Conservation (phyloP, 352 stramenopile genomes). For the Blastocystis sp. region DNA sequence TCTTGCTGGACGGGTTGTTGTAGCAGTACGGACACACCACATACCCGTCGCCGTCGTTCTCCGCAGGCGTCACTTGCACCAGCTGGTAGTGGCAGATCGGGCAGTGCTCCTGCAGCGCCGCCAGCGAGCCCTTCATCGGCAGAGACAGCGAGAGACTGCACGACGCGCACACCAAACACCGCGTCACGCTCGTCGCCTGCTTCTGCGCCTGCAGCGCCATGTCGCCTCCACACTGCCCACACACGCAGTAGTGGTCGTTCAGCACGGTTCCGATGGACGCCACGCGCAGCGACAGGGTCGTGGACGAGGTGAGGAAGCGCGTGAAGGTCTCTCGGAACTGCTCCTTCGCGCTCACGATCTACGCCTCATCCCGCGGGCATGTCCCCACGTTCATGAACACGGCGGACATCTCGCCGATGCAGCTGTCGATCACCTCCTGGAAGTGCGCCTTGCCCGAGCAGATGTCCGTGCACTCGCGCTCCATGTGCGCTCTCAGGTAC, state of each 20-base stretch:
- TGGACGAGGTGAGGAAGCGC: slow-evolving; percentile 86
- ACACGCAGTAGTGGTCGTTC: slow-evolving; percentile 43
- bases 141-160: slow-evolving; percentile 74
- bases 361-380: slow-evolving; percentile 78
- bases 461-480: slow-evolving; percentile 88
- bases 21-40: slow-evolving; percentile 77
- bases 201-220: slow-evolving; percentile 75
- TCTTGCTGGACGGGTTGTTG: slow-evolving; percentile 67
- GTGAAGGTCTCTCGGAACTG: slow-evolving; percentile 87
- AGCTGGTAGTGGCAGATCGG: slow-evolving; percentile 76
- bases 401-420: slow-evolving; percentile 85
- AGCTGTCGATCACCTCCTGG: slow-evolving; percentile 82
- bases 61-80: slow-evolving; percentile 70
- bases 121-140: slow-evolving; percentile 72
- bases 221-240: slow-evolving; percentile 74
- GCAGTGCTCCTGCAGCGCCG: slow-evolving; percentile 49
- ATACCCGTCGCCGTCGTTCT: slow-evolving; percentile 13
- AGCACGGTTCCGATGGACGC: slow-evolving; percentile 8
- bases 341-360: slow-evolving; percentile 79
- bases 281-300: neutral
- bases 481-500: slow-evolving; percentile 89
- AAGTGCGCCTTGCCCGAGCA: slow-evolving; percentile 82
- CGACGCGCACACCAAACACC: slow-evolving; percentile 75
- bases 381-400: slow-evolving; percentile 76
- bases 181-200: slow-evolving; percentile 77